A percentile compares a stretch with the other conserved stretches of the same genome.
Evolutionary conservation across 2,329 filamentous ascomycete genomes (phyloP).

Genomic region (Penicillium sp.): DNA sequence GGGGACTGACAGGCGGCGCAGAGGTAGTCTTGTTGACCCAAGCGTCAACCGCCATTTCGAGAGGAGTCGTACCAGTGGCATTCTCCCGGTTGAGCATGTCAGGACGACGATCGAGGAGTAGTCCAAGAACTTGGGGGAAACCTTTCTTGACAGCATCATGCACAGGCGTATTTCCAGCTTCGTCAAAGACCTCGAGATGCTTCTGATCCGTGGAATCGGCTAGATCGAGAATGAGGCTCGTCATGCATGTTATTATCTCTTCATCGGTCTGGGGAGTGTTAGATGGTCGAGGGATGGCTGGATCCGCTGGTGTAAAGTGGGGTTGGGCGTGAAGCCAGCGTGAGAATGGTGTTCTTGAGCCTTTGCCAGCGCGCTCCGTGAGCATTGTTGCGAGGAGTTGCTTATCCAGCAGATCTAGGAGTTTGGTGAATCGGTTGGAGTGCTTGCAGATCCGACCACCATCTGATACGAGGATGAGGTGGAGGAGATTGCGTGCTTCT

Average conservation of each 20-base stretch:
- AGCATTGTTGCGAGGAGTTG: slow-evolving; percentile 40
- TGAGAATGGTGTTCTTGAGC: slow-evolving; percentile 46
- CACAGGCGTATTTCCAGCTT: slow-evolving; percentile 38
- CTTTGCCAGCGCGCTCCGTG: slow-evolving; percentile 23
- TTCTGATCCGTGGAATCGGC: slow-evolving; percentile 44
- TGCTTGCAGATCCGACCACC: slow-evolving; percentile 18
- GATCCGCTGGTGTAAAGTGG: background rate
- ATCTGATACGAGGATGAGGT: slow-evolving; percentile 42
- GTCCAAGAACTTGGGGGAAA: slow-evolving; percentile 49
- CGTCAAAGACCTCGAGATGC: slow-evolving; percentile 40
- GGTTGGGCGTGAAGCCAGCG: slow-evolving; percentile 40
- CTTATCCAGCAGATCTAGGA: slow-evolving; percentile 53
- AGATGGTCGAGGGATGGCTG: background rate
- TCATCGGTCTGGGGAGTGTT: slow-evolving; percentile 17
- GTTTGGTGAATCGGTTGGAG: slow-evolving; percentile 45
- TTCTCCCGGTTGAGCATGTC: slow-evolving; percentile 62
- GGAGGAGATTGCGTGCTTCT: slow-evolving; percentile 59
- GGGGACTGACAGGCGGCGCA: slow-evolving; percentile 3
- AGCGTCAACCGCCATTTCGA: slow-evolving; percentile 41
- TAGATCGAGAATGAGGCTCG: slow-evolving; percentile 47
- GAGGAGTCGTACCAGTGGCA: slow-evolving; percentile 63
- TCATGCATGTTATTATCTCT: slow-evolving; percentile 27
- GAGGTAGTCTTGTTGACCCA: slow-evolving; percentile 23
- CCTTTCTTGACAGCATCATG: slow-evolving; percentile 38
- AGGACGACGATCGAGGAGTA: slow-evolving; percentile 47